Evolutionary conservation across 768 basidiomycete species (phyloP).

Genomic region (Mycena maculata): DNA sequence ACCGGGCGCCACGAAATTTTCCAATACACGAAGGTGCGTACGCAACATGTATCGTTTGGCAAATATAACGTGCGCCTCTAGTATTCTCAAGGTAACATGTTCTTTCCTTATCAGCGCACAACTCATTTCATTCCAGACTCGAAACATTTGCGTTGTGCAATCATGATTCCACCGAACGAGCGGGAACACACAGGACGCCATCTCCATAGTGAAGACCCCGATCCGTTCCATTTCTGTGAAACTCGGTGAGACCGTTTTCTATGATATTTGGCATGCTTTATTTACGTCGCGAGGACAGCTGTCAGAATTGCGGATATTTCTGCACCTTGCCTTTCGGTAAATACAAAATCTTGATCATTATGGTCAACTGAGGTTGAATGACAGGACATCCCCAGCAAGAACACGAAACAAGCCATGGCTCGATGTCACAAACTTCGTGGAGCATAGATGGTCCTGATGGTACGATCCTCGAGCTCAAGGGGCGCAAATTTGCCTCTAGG

Average conservation of each 20-base stretch:
- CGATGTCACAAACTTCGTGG: constrained; percentile 70
- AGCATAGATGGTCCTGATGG: constrained; percentile 63
- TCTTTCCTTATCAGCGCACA: no score
- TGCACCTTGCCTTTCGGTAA: constrained; percentile 62
- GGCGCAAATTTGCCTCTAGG: constrained; percentile 62
- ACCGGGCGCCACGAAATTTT: constrained; percentile 69
- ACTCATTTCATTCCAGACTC: constrained; percentile 53
- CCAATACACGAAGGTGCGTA: constrained; percentile 67
- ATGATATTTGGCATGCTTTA: background rate
- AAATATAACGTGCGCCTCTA: constrained; percentile 30
- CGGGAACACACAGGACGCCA: constrained; percentile 59
- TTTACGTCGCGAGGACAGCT: constrained; percentile 34
- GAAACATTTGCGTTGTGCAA: constrained; percentile 61
- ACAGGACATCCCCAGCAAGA: constrained; percentile 68
- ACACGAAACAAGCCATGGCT: constrained; percentile 73
- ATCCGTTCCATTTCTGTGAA: constrained; percentile 67
- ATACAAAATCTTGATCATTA: background rate
- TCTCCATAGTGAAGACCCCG: constrained; percentile 54
- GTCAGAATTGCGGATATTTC: constrained; percentile 66
- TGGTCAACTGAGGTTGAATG: background rate
- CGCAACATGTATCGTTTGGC: background rate
- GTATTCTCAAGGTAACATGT: constrained; percentile 62
- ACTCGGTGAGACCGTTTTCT: constrained; percentile 40
- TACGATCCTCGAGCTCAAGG: constrained; percentile 61
- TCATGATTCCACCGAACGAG: constrained; percentile 55